Conservation (phyloP, 2,329 filamentous ascomycete genomes). For the Aspergillus sp. region DNA sequence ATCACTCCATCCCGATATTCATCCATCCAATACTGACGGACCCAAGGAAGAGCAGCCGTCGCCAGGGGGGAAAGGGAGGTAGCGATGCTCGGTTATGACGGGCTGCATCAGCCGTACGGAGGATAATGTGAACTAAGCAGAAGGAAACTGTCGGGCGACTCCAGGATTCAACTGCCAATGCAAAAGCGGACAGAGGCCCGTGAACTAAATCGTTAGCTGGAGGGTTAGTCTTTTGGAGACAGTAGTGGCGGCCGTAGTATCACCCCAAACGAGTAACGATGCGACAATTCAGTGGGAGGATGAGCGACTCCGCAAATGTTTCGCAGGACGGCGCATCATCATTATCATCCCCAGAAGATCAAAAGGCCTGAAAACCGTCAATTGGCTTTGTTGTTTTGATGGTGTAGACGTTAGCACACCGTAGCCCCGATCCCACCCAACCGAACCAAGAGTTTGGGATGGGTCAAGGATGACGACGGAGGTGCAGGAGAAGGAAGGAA, state of each 20-base stretch:
- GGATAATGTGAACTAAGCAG: not conserved
- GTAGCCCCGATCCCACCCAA: not conserved
- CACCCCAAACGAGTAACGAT: conserved; percentile 24
- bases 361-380: no score
- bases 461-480: not conserved
- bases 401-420: not conserved
- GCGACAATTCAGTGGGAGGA: conserved; percentile 2
- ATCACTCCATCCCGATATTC: not conserved
- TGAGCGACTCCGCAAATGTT: not conserved
- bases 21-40: not conserved
- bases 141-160: not conserved
- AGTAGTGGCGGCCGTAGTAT: conserved; percentile 2
- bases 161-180: not conserved
- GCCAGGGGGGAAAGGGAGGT: not conserved
- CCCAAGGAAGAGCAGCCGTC: not conserved
- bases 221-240: conserved; percentile 22
- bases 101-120: not conserved
- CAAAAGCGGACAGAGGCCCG: conserved; percentile 17
- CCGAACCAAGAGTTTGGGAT: not conserved
- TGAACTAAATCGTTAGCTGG: conserved; percentile 22
- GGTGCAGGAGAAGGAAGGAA: not conserved
- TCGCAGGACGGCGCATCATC: no score
- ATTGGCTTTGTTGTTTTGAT: not conserved
- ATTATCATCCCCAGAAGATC: no score
- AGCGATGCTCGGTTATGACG: not conserved